phyloP scores from a whole-genome alignment of 169 alveolate species.

The Plasmodium falciparum region DNA sequence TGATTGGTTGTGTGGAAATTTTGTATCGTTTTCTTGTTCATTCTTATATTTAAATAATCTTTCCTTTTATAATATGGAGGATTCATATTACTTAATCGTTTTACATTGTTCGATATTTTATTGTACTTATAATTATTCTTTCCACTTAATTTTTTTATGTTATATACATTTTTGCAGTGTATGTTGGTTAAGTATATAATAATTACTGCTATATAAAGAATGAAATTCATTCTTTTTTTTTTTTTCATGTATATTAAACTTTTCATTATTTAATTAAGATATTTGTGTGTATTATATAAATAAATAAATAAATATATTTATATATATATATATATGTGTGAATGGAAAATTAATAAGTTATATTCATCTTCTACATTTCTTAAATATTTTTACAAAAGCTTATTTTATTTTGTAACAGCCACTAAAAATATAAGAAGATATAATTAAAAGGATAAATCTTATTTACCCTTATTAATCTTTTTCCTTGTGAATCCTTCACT shows the following conservation, averaged over 20 bases:
- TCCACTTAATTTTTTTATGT: slow-evolving; percentile 17
- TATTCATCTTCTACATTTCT: too few species aligned
- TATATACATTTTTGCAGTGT: slow-evolving; percentile 18
- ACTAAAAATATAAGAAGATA: not conserved
- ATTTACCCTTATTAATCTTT: too few species aligned
- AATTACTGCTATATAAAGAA: slow-evolving; percentile 17
- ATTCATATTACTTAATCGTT: slow-evolving; percentile 7
- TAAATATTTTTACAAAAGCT: too few species aligned
- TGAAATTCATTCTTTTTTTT: slow-evolving; percentile 15
- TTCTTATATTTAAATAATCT: slow-evolving; percentile 31
- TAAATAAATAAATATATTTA: not conserved
- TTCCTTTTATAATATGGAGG: slow-evolving; percentile 30
- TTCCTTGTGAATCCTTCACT: too few species aligned
- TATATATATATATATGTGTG: slow-evolving; percentile 4
- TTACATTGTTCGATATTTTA: slow-evolving; percentile 6
- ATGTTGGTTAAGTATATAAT: slow-evolving; percentile 25
- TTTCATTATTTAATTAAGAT: too few species aligned
- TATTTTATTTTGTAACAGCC: too few species aligned
- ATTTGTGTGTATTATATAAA: too few species aligned
- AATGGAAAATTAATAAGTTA: not conserved
- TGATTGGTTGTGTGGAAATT: not conserved
- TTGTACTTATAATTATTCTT: slow-evolving; percentile 8
- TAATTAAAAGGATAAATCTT: too few species aligned
- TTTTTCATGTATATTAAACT: not conserved
- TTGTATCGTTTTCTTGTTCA: slow-evolving; percentile 27